Percentiles rank a stretch among this genome's conserved stretches.
Conservation (phyloP, 2,329 filamentous ascomycete species). For the Cercospora beticola region DNA sequence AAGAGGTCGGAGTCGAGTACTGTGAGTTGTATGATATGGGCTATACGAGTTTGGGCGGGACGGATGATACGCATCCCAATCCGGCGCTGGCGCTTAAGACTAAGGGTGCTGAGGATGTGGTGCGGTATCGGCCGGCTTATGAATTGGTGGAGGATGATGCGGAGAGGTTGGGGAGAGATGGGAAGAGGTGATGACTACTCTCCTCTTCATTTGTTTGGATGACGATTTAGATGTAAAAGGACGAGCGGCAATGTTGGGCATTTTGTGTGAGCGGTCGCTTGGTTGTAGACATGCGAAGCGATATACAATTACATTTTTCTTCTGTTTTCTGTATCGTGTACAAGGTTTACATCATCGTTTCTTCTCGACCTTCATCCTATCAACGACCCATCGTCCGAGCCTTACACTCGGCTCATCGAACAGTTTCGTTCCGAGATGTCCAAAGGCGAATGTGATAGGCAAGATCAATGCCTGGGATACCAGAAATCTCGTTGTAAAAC, state of each 20-base stretch:
- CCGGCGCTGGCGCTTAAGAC: slow-evolving; percentile 59
- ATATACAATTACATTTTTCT: neutral
- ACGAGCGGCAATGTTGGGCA: neutral
- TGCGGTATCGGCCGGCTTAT: slow-evolving; percentile 56
- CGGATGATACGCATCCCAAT: slow-evolving; percentile 84
- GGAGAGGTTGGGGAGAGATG: slow-evolving; percentile 70
- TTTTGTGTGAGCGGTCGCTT: neutral
- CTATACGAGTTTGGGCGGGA: slow-evolving; percentile 90
- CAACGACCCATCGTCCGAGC: slow-evolving; percentile 58
- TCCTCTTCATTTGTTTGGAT: neutral
- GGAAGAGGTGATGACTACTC: slow-evolving; percentile 1
- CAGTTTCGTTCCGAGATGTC: slow-evolving; percentile 58
- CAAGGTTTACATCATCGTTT: slow-evolving; percentile 3
- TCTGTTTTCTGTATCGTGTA: neutral
- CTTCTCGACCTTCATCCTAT: slow-evolving; percentile 20
- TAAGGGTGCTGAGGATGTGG: slow-evolving; percentile 35
- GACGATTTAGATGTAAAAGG: neutral
- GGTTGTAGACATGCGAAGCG: neutral
- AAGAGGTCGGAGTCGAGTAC: slow-evolving; percentile 75
- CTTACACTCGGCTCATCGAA: slow-evolving; percentile 58
- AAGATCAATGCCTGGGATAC: slow-evolving; percentile 58
- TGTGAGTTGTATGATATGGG: slow-evolving; percentile 84
- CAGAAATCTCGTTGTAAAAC: slow-evolving; percentile 54
- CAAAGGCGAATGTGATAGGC: slow-evolving; percentile 54
- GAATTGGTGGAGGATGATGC: slow-evolving; percentile 64